These are phyloP conservation scores for Eimeria praecox DNA, from an alignment of 169 alveolate genomes.

Conservation along the genomic window DNA sequence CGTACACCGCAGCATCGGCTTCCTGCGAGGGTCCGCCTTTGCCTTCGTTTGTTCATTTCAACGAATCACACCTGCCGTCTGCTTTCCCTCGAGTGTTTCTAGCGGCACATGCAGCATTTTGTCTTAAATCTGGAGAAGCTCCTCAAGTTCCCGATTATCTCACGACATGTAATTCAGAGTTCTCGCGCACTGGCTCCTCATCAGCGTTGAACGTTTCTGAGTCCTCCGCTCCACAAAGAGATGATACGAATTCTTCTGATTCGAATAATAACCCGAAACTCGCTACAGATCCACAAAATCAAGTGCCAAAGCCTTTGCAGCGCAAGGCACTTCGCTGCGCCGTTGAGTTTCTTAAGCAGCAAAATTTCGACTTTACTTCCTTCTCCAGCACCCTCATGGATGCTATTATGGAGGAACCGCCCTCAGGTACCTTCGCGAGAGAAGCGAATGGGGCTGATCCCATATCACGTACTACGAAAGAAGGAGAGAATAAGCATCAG, in stretches of 20 bases:
- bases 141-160: constrained; percentile 78
- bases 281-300: neutral
- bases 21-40: constrained; percentile 65
- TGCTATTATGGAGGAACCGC: neutral
- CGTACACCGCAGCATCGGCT: constrained; percentile 61
- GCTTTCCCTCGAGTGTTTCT: constrained; percentile 45
- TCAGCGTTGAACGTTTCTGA: neutral
- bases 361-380: neutral
- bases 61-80: constrained; percentile 51
- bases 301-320: neutral
- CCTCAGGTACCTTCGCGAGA: neutral
- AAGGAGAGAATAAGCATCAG: neutral
- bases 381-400: neutral
- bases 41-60: constrained; percentile 75
- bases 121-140: constrained; percentile 73
- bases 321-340: constrained; percentile 24
- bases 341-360: constrained; percentile 14
- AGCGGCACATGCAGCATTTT: constrained; percentile 79
- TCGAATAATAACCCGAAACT: neutral
- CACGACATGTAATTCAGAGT: neutral
- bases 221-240: neutral
- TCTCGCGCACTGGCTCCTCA: neutral
- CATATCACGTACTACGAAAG: no score
- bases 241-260: neutral
- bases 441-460: neutral